phyloP scores from a whole-genome alignment of 1,139 yeast species.

The Scheffersomyces parashehatae region DNA sequence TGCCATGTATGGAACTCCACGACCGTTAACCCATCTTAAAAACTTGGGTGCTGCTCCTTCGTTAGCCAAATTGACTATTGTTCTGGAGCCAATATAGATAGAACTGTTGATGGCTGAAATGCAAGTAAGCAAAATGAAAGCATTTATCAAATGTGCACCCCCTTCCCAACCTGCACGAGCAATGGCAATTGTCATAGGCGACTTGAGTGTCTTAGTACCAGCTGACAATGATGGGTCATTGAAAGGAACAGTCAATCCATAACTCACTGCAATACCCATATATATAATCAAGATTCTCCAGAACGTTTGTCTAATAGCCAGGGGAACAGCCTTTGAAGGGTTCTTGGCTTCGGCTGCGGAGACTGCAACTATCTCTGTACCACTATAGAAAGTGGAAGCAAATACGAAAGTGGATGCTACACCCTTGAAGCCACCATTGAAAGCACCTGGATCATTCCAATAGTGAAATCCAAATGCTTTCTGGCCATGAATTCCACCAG shows the following conservation, averaged over 20 bases:
- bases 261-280: slow-evolving; percentile 53
- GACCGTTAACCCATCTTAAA: slow-evolving; percentile 41
- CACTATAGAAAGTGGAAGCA: slow-evolving; percentile 62
- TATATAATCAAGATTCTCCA: slow-evolving; percentile 55
- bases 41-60: slow-evolving; percentile 52
- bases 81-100: slow-evolving; percentile 52
- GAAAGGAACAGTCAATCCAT: slow-evolving; percentile 58
- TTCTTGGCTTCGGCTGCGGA: slow-evolving; percentile 59
- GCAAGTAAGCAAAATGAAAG: slow-evolving; percentile 53
- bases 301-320: slow-evolving; percentile 59
- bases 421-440: slow-evolving; percentile 41
- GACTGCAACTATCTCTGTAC: slow-evolving; percentile 59
- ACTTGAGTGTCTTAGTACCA: slow-evolving; percentile 28
- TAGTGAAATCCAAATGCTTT: slow-evolving; percentile 54
- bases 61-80: slow-evolving; percentile 50
- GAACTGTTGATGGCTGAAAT: slow-evolving; percentile 56
- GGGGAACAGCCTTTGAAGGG: slow-evolving; percentile 56
- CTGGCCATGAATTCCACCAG: slow-evolving; percentile 64
- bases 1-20: slow-evolving; percentile 53
- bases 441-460: slow-evolving; percentile 54
- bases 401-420: slow-evolving; percentile 71
- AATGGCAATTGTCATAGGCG: slow-evolving; percentile 48
- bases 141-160: slow-evolving; percentile 52
- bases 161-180: slow-evolving; percentile 49
- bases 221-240: slow-evolving; percentile 38